Conservation (phyloP, 805 yeast genomes). For the Candida nonsorbophila region DNA sequence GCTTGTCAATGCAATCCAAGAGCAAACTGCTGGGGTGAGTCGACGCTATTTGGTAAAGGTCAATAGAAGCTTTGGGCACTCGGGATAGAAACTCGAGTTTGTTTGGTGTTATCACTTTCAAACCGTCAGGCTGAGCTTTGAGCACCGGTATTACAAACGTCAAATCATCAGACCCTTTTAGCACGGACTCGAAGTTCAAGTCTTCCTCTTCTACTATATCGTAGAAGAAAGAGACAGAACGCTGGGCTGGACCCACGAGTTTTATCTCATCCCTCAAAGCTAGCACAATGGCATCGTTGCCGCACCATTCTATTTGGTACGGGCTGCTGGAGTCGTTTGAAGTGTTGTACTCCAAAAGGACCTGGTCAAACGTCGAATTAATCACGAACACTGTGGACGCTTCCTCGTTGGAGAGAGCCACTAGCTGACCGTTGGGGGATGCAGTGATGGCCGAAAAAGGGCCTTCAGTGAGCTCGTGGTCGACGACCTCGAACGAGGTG, state of each 20-base stretch:
- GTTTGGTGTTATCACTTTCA: conserved; percentile 55
- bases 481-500: conserved; percentile 21
- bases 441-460: conserved; percentile 38
- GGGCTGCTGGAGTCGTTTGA: conserved; percentile 37
- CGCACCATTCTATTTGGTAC: conserved; percentile 69
- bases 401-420: conserved; percentile 40
- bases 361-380: conserved; percentile 40
- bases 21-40: conserved; percentile 77
- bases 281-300: conserved; percentile 71
- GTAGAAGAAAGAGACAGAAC: conserved; percentile 49
- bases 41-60: conserved; percentile 78
- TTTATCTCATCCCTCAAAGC: conserved; percentile 60
- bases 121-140: conserved; percentile 63
- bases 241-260: conserved; percentile 67
- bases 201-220: conserved; percentile 27
- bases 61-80: conserved; percentile 53
- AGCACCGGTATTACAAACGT: conserved; percentile 32
- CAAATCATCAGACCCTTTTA: conserved; percentile 12
- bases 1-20: conserved; percentile 62
- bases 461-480: conserved; percentile 42
- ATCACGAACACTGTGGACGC: conserved; percentile 44
- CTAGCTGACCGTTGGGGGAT: conserved; percentile 53
- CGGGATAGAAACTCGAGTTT: conserved; percentile 58
- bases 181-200: conserved; percentile 20
- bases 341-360: conserved; percentile 40